phyloP scores from a whole-genome alignment of 2,329 filamentous ascomycete species.

The Drechmeria coniospora region DNA sequence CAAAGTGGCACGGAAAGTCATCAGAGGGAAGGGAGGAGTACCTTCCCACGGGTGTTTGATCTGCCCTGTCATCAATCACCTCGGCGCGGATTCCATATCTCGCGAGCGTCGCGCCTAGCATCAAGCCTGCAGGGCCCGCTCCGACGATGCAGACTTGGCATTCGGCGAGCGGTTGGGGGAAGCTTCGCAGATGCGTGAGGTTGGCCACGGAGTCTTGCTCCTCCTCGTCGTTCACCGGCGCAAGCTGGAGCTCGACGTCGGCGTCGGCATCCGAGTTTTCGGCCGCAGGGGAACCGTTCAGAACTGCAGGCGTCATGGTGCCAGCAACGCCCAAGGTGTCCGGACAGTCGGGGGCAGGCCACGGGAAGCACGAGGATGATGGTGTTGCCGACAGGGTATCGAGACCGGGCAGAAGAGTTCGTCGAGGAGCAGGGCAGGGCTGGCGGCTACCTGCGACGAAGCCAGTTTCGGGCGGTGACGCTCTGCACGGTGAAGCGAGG shows the following conservation, averaged over 20 bases:
- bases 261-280: constrained; percentile 3
- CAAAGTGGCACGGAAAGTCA: not conserved
- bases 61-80: constrained; percentile 52
- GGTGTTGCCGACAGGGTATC: no score
- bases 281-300: constrained; percentile 4
- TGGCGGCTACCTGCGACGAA: no score
- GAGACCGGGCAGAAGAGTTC: no score
- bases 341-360: no score
- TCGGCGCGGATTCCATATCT: constrained; percentile 50
- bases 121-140: constrained; percentile 39
- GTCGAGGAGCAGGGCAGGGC: no score
- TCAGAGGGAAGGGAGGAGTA: constrained; percentile 8
- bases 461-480: no score
- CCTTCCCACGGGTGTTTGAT: constrained; percentile 51
- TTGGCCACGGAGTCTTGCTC: constrained; percentile 25
- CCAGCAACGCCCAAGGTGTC: no score
- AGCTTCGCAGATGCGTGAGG: constrained; percentile 31
- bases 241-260: constrained; percentile 7
- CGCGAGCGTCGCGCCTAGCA: constrained; percentile 39
- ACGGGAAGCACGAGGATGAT: constrained; percentile 1
- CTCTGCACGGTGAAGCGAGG: no score
- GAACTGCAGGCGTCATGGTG: constrained; percentile 10
- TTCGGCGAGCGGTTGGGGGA: constrained; percentile 28
- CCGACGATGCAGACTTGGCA: constrained; percentile 37
- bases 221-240: constrained; percentile 9